These are phyloP conservation scores for Trichosanthes truncata DNA, from an alignment of 306 rosid genomes.

Conservation along the genomic window DNA sequence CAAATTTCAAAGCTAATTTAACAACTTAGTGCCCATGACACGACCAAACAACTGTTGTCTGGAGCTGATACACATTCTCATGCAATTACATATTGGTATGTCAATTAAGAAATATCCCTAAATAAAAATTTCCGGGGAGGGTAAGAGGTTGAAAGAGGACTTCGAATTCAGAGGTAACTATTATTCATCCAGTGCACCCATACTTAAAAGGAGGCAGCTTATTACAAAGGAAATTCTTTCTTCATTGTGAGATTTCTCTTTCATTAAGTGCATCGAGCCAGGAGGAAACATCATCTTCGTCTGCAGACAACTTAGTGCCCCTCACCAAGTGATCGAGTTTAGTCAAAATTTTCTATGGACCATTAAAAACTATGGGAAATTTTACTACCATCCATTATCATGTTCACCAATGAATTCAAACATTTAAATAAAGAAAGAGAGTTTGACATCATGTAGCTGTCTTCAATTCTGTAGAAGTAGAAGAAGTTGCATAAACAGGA, in stretches of 20 bases:
- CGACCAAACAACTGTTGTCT: neutral
- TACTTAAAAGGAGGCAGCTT: no score
- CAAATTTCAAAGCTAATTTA: neutral
- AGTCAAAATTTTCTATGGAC: neutral
- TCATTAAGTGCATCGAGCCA: no score
- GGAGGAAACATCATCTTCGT: neutral
- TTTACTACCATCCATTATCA: neutral
- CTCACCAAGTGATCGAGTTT: neutral
- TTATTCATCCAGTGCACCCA: neutral
- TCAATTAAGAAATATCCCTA: neutral
- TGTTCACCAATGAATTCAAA: neutral
- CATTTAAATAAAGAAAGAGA: neutral
- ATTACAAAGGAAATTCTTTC: no score
- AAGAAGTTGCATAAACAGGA: slow-evolving; percentile 43
- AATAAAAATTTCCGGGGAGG: neutral
- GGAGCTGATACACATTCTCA: neutral
- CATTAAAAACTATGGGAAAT: no score
- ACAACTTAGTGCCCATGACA: neutral
- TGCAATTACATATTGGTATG: neutral
- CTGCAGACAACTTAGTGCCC: neutral
- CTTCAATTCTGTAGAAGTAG: slow-evolving; percentile 23
- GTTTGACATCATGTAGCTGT: neutral
- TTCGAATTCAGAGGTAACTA: neutral
- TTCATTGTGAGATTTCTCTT: no score
- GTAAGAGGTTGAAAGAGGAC: neutral